Conservation (phyloP, 306 rosid species). For the Lagenaria siceraria region DNA sequence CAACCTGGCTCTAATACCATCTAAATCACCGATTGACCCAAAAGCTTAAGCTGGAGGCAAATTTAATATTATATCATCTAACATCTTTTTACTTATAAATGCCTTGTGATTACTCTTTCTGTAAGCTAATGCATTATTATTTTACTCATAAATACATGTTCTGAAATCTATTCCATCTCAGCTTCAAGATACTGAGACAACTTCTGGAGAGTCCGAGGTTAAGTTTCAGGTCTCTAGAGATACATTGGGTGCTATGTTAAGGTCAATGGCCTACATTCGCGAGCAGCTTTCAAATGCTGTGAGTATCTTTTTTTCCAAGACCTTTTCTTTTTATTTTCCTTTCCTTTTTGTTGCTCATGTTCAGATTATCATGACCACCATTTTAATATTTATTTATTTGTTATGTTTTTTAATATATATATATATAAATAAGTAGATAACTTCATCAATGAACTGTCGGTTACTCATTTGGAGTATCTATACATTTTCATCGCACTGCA, state of each 20-base stretch:
- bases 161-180: conserved; percentile 15
- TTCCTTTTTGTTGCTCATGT: not conserved
- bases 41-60: too few species aligned
- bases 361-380: not conserved
- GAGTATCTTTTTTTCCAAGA: conserved; percentile 26
- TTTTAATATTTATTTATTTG: too few species aligned
- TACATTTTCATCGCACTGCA: not conserved
- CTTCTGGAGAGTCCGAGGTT: conserved; percentile 76
- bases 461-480: not conserved
- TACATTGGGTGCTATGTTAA: conserved; percentile 82
- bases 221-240: conserved; percentile 90
- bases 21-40: too few species aligned
- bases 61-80: too few species aligned
- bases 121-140: not conserved
- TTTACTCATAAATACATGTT: not conserved
- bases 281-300: conserved; percentile 79
- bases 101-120: not conserved
- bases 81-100: not conserved
- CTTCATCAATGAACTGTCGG: not conserved
- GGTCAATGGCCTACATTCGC: conserved; percentile 92
- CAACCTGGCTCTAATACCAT: too few species aligned
- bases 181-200: conserved; percentile 77
- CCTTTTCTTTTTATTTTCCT: not conserved
- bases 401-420: too few species aligned
- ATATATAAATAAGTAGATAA: not conserved